Conservation (phyloP, 2,329 filamentous ascomycete genomes). For the Akanthomyces muscarius region DNA sequence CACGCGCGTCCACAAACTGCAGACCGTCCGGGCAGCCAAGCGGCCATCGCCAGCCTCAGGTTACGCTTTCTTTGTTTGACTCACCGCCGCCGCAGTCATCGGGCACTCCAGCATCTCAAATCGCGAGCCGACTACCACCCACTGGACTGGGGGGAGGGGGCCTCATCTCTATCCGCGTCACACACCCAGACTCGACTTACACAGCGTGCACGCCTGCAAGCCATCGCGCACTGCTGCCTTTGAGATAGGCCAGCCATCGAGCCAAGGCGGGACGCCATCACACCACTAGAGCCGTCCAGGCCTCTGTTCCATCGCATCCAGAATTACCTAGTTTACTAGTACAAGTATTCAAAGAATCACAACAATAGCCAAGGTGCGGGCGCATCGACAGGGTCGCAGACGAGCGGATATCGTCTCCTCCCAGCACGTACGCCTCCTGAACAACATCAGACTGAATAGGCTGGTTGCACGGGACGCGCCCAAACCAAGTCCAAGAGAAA, state of each 20-base stretch:
- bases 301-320: not conserved
- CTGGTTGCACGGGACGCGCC: not conserved
- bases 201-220: conserved; percentile 7
- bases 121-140: not conserved
- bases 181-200: conserved; percentile 12
- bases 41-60: not conserved
- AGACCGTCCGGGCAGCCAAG: not conserved
- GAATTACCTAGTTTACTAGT: not conserved
- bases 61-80: conserved; percentile 15
- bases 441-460: conserved; percentile 7
- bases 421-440: not conserved
- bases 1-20: not conserved
- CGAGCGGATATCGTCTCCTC: not conserved
- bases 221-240: not conserved
- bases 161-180: not conserved
- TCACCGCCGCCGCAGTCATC: conserved; percentile 9
- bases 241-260: not conserved
- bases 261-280: not conserved
- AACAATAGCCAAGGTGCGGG: conserved; percentile 5
- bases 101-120: not conserved
- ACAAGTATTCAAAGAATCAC: not conserved
- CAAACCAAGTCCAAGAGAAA: not conserved
- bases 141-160: not conserved
- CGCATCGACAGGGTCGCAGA: conserved; percentile 4
- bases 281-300: not conserved